Base-by-base conservation (phyloP, 202 grass and related monocot genomes). In the Elaeis oleifera region DNA sequence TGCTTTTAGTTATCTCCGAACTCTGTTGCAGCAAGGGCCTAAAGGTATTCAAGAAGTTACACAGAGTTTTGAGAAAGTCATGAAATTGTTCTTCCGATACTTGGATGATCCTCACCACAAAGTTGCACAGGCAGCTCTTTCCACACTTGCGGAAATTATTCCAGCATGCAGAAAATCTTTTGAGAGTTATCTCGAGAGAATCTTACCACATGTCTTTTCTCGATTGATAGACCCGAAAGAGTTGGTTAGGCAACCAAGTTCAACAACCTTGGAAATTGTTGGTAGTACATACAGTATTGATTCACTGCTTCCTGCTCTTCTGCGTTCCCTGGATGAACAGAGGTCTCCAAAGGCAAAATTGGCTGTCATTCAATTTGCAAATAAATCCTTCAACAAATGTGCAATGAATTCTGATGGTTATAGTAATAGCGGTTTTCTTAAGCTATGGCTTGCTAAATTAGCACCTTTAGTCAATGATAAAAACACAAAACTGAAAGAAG, bases 61-160 rank as follows among this genome's bases (percentile, higher is more conserved):
- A 49, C 94, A 99, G 64, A 99, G 92, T 76, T 89, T 99, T 70
- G 94, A 99, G 65, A 99, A 92, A 75, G 94, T 99, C 49, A 99
- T 92, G 94, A 99, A 99, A 56, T 70, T 99, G 29, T 99, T 92
- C 77, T 99, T 99, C 57, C 94, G 88, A 52, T 75, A 99, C 80
- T 78, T 99, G 69, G 94, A 99, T 82, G 94, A 99, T 79, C 94
- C 94, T 72, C 94, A 99, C 75, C 94, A 99, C 74, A 99, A 99
- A 82, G 94, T 99, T 70, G 94, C 94, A 57, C 94, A 99, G 53
- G 94, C 94, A 39, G 85, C 82, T 54, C 82, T 99, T 58, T 84
- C 82, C 57, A 79, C 94, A 5, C 88, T 99, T 68, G 94, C 94
- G 23, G 94, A 99, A 68, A 77, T 99, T 81, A 92, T 99, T 83